Evolutionary conservation across 2,329 filamentous ascomycete genomes (phyloP).

Genomic region (Cladosporium cucumerinum): DNA sequence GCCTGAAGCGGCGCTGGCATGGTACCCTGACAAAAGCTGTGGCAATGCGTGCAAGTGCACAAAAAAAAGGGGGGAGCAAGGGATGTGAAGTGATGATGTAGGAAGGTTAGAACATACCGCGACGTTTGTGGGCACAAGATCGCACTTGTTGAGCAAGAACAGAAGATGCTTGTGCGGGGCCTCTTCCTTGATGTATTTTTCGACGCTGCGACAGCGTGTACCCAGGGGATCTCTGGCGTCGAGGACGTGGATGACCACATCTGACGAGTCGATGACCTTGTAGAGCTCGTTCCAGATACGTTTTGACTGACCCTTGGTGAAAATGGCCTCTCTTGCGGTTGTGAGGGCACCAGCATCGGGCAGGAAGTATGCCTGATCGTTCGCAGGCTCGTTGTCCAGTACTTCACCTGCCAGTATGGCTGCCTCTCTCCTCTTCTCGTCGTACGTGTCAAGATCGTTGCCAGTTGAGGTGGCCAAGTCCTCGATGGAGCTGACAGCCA

Average conservation of each 20-base stretch:
- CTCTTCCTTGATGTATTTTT: constrained; percentile 91
- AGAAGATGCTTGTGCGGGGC: constrained; percentile 94
- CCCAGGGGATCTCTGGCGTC: constrained; percentile 87
- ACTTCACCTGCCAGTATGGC: constrained; percentile 37
- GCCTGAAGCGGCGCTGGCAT: constrained; percentile 53
- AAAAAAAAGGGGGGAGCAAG: constrained; percentile 25
- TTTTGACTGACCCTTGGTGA: constrained; percentile 91
- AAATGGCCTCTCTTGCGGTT: constrained; percentile 65
- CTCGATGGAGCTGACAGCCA: constrained; percentile 74
- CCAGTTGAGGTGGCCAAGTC: constrained; percentile 78
- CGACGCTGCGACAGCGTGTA: constrained; percentile 82
- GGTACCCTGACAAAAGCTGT: constrained; percentile 89
- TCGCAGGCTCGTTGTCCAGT: constrained; percentile 12
- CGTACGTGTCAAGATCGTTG: constrained; percentile 76
- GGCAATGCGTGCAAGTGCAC: constrained; percentile 45
- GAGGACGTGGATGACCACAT: constrained; percentile 92
- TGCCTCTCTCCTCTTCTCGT: constrained; percentile 75
- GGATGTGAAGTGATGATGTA: constrained; percentile 18
- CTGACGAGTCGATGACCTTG: constrained; percentile 91
- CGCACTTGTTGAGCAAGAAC: constrained; percentile 86
- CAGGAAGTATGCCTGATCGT: constrained; percentile 9
- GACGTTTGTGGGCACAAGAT: constrained; percentile 86
- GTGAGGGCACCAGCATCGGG: constrained; percentile 38
- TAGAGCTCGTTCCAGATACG: constrained; percentile 93
- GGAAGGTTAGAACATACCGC: constrained; percentile 68